Evolutionary conservation across 148 eudicot genomes (phyloP).

Genomic region (Cornus suecica): DNA sequence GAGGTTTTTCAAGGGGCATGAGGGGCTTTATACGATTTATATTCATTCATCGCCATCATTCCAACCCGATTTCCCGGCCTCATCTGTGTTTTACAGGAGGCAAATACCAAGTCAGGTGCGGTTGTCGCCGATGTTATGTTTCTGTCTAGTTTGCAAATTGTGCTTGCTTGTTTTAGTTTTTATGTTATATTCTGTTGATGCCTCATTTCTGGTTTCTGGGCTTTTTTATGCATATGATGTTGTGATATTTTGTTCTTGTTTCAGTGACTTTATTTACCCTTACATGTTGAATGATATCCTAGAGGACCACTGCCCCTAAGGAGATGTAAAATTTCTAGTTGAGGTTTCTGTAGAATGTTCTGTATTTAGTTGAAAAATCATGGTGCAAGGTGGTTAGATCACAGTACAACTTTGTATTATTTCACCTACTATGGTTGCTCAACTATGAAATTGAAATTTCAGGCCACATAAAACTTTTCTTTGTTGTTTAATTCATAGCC

Average conservation of each 20-base stretch:
- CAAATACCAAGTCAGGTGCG: conserved; percentile 88
- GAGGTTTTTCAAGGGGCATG: conserved; percentile 77
- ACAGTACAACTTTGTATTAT: not conserved
- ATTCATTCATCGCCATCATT: conserved; percentile 74
- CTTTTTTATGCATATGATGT: not conserved
- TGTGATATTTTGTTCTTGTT: not conserved
- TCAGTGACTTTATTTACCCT: not conserved
- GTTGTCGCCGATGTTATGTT: not conserved
- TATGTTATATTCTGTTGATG: not conserved
- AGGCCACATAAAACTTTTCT: too few species aligned
- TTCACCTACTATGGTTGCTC: not conserved
- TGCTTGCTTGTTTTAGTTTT: conserved; percentile 1
- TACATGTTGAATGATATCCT: not conserved
- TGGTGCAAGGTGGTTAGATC: not conserved
- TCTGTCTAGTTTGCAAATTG: not conserved
- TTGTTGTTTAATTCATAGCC: too few species aligned
- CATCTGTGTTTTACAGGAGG: conserved; percentile 78
- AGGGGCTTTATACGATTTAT: conserved; percentile 65
- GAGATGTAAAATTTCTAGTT: not conserved
- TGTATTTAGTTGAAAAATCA: not conserved
- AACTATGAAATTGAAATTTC: too few species aligned
- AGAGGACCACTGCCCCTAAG: not conserved
- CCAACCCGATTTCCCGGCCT: conserved; percentile 42
- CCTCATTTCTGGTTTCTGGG: not conserved
- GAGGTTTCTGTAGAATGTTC: not conserved